phyloP scores from a whole-genome alignment of 495 filamentous ascomycete species.

The Aspergillus mulundensis region DNA sequence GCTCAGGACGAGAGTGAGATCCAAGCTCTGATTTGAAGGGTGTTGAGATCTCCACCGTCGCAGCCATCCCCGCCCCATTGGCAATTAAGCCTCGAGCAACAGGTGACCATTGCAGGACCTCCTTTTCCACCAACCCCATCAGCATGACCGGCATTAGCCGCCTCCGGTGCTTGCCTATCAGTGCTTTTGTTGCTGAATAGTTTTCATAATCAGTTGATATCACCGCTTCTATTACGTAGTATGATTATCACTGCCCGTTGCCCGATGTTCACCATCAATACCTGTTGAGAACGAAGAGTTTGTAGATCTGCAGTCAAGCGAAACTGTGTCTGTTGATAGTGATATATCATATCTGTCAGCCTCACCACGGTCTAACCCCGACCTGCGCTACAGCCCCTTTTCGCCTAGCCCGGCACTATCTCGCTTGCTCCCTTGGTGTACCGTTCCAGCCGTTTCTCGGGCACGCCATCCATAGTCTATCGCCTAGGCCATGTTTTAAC shows the following conservation, averaged over 20 bases:
- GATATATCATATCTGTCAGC: conserved; percentile 11
- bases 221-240: background rate
- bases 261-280: background rate
- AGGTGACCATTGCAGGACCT: conserved; percentile 7
- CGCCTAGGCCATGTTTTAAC: conserved; percentile 15
- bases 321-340: too few species aligned
- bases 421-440: conserved; percentile 12
- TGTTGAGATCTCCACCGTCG: background rate
- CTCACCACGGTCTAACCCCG: conserved; percentile 30
- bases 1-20: background rate
- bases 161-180: conserved; percentile 19
- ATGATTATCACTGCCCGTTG: background rate
- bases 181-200: background rate
- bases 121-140: conserved; percentile 5
- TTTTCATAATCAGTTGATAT: background rate
- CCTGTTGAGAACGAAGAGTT: background rate
- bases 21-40: background rate
- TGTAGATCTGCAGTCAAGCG: background rate
- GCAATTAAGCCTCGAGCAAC: background rate
- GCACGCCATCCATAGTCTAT: conserved; percentile 36
- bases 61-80: background rate
- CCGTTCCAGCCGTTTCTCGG: conserved; percentile 36
- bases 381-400: conserved; percentile 35
- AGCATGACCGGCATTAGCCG: conserved; percentile 32
- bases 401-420: conserved; percentile 24